Evolutionary conservation across 2,329 filamentous ascomycete genomes (phyloP), one percentile per base, ranked within the genome.

Genomic region (Knoxdaviesia capensis): DNA sequence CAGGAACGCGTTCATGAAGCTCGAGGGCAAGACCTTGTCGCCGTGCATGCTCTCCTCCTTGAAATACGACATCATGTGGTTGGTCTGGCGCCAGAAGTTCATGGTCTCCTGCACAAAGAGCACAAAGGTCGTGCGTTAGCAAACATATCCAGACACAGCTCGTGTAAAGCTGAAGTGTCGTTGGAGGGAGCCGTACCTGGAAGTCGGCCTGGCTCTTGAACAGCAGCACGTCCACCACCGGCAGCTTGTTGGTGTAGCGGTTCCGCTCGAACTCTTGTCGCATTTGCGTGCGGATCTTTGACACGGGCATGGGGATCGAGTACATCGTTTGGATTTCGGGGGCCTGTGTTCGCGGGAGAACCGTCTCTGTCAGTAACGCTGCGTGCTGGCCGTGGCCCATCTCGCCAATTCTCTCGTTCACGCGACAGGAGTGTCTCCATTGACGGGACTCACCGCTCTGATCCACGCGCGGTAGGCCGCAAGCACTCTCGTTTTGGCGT

Each of bases 281-380:
- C 59, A 96, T 81, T 65, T 92, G 88, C 45, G 88, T 92, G 52
- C 90, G 82, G 57, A 98, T 78, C 48, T 74, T 70, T 36, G 88
- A 82, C 42, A 94, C 77, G 42, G 88, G 86, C 56, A 93, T 74
- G 58, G 83, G 84, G 55, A 98, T 68, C 48, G 81, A 82, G 74
- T 98, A 98, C 85, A 96, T 94, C 47, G 77, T 81, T 62, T 96
- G 90, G 56, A 98, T 88, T 60, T 96, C 87, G 47, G 90, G 88
- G 36, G 86, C 86, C 90, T 98, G 58, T 10, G 44, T 20, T 20
- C 20, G 20, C 20, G 20, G 20, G 20, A 20, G 20, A 3, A 20
- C 3, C 20, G 3, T 20, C 20, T 20, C 20, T 20, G 20, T 20
- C 20, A 20, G 20, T 20, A 20, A 20, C 20, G 20, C 20, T 20